These are phyloP conservation scores for Umbellularia californica DNA, from an alignment of 164 flowering plant genomes.

Conservation along the genomic window DNA sequence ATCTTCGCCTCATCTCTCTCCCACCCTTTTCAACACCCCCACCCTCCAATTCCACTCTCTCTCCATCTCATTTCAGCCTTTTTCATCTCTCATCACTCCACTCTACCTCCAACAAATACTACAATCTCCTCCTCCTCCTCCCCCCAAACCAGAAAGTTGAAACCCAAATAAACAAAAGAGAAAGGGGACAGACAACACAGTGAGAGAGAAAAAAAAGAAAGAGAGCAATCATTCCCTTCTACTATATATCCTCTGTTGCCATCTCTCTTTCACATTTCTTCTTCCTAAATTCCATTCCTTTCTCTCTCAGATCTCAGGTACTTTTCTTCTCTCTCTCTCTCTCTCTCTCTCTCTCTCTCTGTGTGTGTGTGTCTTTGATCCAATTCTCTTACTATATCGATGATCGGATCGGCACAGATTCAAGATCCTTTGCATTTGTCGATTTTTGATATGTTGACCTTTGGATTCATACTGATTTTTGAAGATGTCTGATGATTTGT, in stretches of 20 bases:
- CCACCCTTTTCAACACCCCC: background rate
- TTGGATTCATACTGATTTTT: background rate
- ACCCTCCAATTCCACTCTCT: background rate
- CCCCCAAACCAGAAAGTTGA: background rate
- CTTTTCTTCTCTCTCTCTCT: background rate
- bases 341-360: background rate
- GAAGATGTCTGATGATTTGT: background rate
- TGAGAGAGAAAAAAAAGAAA: background rate
- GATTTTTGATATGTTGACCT: background rate
- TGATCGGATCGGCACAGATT: background rate
- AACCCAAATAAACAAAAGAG: background rate
- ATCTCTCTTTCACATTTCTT: background rate
- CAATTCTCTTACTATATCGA: background rate
- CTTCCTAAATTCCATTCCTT: background rate
- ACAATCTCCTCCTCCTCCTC: background rate
- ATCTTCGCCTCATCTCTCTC: constrained; percentile 7
- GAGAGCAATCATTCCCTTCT: constrained; percentile 8
- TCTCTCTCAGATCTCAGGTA: constrained; percentile 7
- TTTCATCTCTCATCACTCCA: background rate
- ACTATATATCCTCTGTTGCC: constrained; percentile 3
- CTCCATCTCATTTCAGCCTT: background rate
- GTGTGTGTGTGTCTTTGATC: background rate
- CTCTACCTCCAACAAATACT: no score
- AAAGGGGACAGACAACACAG: no score
- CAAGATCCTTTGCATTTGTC: background rate